phyloP scores from a whole-genome alignment of 768 basidiomycete genomes.

The Chalciporus chontae region DNA sequence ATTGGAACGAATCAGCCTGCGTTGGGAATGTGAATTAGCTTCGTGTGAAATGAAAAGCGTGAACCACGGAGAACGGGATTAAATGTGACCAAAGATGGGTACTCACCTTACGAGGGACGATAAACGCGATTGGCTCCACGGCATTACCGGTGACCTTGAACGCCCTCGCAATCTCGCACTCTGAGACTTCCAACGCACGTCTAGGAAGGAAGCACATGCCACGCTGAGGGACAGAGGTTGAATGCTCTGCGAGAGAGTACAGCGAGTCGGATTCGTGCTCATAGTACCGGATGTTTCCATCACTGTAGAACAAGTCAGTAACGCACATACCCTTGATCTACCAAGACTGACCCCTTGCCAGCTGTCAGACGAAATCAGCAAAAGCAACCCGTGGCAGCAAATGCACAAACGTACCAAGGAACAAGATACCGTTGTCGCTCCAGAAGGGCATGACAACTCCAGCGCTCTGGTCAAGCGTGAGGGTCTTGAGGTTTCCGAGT shows the following conservation, averaged over 20 bases:
- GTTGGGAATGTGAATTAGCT: neutral
- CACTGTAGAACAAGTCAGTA: conserved; percentile 43
- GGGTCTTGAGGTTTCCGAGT: conserved; percentile 71
- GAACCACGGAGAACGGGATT: neutral
- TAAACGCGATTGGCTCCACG: conserved; percentile 92
- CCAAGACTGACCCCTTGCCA: conserved; percentile 74
- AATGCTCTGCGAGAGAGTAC: conserved; percentile 75
- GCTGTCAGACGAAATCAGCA: conserved; percentile 37
- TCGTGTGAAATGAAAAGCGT: neutral
- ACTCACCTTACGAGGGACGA: conserved; percentile 87
- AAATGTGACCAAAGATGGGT: neutral
- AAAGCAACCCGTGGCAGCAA: conserved; percentile 1
- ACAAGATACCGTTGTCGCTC: conserved; percentile 88
- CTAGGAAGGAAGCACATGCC: conserved; percentile 97
- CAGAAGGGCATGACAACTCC: conserved; percentile 98
- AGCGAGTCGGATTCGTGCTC: conserved; percentile 90
- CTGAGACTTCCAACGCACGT: conserved; percentile 79
- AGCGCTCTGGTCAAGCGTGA: conserved; percentile 81
- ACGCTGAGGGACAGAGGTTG: conserved; percentile 88
- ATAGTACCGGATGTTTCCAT: conserved; percentile 97
- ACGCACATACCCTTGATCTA: neutral
- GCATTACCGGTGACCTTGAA: conserved; percentile 77
- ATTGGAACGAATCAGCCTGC: conserved; percentile 92
- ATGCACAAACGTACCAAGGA: conserved; percentile 54
- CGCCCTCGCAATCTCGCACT: conserved; percentile 93